Evolutionary conservation across 202 grass and related monocot genomes (phyloP), one percentile per base, ranked within the genome.

Genomic region (Zoysia matrella): DNA sequence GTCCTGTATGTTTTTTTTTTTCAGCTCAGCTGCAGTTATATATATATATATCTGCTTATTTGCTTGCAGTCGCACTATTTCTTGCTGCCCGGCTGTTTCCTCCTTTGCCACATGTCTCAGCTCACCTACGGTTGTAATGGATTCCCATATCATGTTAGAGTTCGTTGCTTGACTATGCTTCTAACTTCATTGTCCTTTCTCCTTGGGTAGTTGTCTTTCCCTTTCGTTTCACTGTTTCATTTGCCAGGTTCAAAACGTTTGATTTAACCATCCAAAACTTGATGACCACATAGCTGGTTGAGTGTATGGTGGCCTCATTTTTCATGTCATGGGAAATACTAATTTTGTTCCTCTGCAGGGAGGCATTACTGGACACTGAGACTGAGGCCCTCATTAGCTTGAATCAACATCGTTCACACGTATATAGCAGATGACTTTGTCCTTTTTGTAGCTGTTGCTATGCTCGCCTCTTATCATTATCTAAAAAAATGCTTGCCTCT

Each of bases 321-420:
- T 49, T 11, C 72, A 2, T 63, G 11, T 68, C 61, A 73, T 44
- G 39, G 72, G 8, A 78, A 60, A 63, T 82, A 69, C 65, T 74
- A 73, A 50, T 52, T 7, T 73, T 2, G 63, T 78, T 76, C 62
- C 52, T 85, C 61, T 82, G 30, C 73, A 86, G 84, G 63, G 73
- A 80, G 12, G 64, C 63, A 51, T 75, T 47, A 80, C 69, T 71
- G 70, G 43, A 44, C 65, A 75, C 49, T 86, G 70, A 83, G 64
- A 80, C 49, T 86, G 64, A 83, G 70, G 61, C 40, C 2, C 45
- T 56, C 2, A 0, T 52, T 45, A 14, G 79, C 74, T 16, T 79
- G 74, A 80, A 86, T 71, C 76, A 86, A 56, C 44, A 62, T 70
- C 79, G 43, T 79, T 69, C 74, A 63, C 74, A 71, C 74, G 88